Conservation (phyloP, 306 rosid genomes). For the Citrullus colocynthis region DNA sequence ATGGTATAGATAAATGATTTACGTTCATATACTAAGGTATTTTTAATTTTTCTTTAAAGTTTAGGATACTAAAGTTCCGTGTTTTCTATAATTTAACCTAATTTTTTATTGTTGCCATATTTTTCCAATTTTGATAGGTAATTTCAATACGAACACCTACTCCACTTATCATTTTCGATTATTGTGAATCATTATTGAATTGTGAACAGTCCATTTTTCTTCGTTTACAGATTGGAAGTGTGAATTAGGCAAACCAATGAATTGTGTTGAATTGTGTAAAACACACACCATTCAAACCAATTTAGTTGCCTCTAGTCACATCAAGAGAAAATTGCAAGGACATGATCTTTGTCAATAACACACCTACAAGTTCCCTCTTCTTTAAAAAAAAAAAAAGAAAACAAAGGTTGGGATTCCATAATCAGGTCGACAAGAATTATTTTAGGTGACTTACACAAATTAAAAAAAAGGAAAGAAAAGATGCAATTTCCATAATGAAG, state of each 20-base stretch:
- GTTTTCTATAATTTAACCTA: no score
- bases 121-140: background rate
- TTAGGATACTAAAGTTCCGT: no score
- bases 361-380: background rate
- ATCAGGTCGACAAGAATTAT: background rate
- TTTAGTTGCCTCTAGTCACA: background rate
- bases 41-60: no score
- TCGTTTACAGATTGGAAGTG: background rate
- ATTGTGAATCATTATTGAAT: background rate
- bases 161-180: background rate
- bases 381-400: background rate
- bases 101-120: background rate
- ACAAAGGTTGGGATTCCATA: background rate
- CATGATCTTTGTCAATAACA: background rate
- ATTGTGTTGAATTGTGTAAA: background rate
- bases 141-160: background rate
- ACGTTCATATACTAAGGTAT: no score
- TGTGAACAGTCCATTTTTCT: background rate
- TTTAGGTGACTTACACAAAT: background rate
- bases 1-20: no score
- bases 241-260: background rate
- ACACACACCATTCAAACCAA: background rate
- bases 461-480: background rate
- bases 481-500: background rate
- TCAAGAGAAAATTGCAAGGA: background rate